These are phyloP conservation scores for Salvia splendens DNA, from an alignment of 257 asterid genomes.

Conservation along the genomic window DNA sequence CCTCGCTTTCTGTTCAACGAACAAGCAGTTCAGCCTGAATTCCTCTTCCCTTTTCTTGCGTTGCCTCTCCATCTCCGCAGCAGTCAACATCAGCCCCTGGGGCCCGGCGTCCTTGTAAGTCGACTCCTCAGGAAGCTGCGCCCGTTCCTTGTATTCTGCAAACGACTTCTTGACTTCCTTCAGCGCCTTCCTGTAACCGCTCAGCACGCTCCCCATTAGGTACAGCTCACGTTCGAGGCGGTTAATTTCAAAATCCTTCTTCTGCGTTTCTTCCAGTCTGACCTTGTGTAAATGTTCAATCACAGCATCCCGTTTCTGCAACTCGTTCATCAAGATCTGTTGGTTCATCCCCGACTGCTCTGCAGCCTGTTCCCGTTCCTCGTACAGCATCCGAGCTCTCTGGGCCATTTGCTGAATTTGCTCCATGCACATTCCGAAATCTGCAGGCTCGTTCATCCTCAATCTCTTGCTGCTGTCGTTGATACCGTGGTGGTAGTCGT, in stretches of 20 bases:
- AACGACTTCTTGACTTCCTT: slow-evolving; percentile 65
- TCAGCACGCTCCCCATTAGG: slow-evolving; percentile 60
- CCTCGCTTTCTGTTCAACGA: slow-evolving; percentile 51
- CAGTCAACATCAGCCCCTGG: slow-evolving; percentile 75
- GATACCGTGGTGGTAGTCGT: slow-evolving; percentile 39
- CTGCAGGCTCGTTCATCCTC: slow-evolving; percentile 56
- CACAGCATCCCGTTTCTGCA: slow-evolving; percentile 62
- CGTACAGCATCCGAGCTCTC: slow-evolving; percentile 47
- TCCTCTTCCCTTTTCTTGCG: slow-evolving; percentile 64
- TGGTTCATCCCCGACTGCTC: slow-evolving; percentile 46
- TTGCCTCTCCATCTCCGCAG: slow-evolving; percentile 58
- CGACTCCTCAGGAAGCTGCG: slow-evolving; percentile 66
- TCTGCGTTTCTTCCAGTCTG: slow-evolving; percentile 55
- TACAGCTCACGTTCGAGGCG: slow-evolving; percentile 72
- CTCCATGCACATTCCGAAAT: slow-evolving; percentile 64
- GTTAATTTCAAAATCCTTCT: slow-evolving; percentile 51
- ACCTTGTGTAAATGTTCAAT: slow-evolving; percentile 58
- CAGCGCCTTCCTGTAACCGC: slow-evolving; percentile 71
- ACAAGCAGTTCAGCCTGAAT: slow-evolving; percentile 41
- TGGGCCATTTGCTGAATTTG: slow-evolving; percentile 49
- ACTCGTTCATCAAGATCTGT: slow-evolving; percentile 57
- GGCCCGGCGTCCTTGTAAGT: slow-evolving; percentile 69
- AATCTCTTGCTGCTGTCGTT: slow-evolving; percentile 56
- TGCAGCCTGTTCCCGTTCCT: slow-evolving; percentile 53
- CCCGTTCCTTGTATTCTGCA: slow-evolving; percentile 60